These are phyloP conservation scores for Tetracladium maxilliforme DNA, from an alignment of 2,329 filamentous ascomycete genomes.

Conservation along the genomic window DNA sequence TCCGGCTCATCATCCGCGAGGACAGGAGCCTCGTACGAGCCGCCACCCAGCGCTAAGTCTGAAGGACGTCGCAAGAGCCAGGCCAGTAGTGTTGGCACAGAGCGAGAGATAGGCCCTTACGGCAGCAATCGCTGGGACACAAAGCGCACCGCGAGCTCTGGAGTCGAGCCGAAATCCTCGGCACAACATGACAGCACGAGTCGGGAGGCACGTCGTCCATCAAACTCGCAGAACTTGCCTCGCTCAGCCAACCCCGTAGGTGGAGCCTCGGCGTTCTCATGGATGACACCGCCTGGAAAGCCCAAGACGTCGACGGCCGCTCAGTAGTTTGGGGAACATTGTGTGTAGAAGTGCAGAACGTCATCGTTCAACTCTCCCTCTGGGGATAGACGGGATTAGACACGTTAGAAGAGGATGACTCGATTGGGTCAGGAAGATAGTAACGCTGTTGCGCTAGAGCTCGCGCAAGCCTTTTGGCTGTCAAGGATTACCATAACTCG, in stretches of 20 bases:
- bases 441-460: too few relatives aligned
- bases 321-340: too few relatives aligned
- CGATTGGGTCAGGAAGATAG: too few relatives aligned
- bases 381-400: too few relatives aligned
- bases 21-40: constrained; percentile 37
- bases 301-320: too few relatives aligned
- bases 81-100: constrained; percentile 16
- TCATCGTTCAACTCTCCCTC: too few relatives aligned
- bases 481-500: too few relatives aligned
- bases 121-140: constrained; percentile 32
- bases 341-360: too few relatives aligned
- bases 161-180: constrained; percentile 12
- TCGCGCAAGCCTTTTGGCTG: too few relatives aligned
- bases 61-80: constrained; percentile 41
- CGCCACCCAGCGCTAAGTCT: constrained; percentile 24
- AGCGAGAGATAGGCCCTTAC: constrained; percentile 9
- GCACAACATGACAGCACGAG: constrained; percentile 5
- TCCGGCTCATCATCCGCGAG: constrained; percentile 33
- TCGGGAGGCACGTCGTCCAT: constrained; percentile 3
- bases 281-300: constrained; percentile 48
- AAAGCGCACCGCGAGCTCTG: constrained; percentile 29
- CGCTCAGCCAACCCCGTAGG: constrained; percentile 71
- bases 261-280: constrained; percentile 85
- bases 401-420: too few relatives aligned
- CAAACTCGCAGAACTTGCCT: constrained; percentile 20